Evolutionary conservation across 1,284 basidiomycete genomes (phyloP).

Genomic region (Cryptococcus amylolentus): DNA sequence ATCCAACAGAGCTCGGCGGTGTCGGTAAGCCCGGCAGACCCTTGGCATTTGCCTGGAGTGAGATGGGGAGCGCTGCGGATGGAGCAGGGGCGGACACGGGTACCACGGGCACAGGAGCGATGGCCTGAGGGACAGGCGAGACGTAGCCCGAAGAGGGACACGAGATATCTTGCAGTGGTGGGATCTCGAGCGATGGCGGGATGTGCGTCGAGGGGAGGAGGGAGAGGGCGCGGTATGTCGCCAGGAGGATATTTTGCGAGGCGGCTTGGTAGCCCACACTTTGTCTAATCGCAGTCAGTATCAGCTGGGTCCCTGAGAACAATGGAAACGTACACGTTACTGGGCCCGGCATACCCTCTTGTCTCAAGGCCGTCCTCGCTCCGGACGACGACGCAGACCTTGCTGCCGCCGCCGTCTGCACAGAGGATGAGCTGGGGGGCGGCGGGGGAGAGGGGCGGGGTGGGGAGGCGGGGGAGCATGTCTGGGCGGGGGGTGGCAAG

Average conservation of each 20-base stretch:
- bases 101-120: neutral
- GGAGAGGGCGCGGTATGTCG: conserved; percentile 40
- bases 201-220: conserved; percentile 29
- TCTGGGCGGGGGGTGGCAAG: conserved; percentile 4
- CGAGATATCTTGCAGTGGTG: neutral
- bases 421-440: conserved; percentile 24
- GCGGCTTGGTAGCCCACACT: conserved; percentile 35
- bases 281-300: conserved; percentile 20
- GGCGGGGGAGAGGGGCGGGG: conserved; percentile 12
- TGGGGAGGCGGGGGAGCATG: conserved; percentile 9
- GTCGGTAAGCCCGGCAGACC: neutral
- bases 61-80: neutral
- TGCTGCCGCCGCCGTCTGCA: conserved; percentile 42
- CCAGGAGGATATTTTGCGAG: conserved; percentile 35
- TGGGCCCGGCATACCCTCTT: conserved; percentile 39
- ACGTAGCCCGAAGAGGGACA: neutral
- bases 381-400: conserved; percentile 40
- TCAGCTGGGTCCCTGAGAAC: neutral
- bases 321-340: conserved; percentile 37
- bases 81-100: conserved; percentile 1
- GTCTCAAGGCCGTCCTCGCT: conserved; percentile 36
- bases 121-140: conserved; percentile 5
- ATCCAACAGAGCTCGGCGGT: neutral
- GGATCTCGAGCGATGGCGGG: conserved; percentile 21
- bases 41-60: too few relatives aligned